Evolutionary conservation across 139 green algal genomes (phyloP).

Genomic region (Microglena sp.): DNA sequence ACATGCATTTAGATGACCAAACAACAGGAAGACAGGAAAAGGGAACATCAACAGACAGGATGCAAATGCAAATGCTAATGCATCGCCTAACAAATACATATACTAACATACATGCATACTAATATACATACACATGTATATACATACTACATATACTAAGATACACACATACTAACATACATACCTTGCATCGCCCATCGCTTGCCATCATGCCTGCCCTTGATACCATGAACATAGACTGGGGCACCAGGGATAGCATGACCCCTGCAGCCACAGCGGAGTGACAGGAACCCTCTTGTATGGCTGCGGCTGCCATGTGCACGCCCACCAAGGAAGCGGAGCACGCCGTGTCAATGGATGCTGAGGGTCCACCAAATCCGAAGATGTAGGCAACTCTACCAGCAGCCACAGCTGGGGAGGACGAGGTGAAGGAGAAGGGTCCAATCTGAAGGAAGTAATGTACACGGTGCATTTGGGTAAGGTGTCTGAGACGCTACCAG

Average conservation of each 20-base stretch:
- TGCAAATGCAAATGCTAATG: too few species aligned
- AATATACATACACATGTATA: neutral
- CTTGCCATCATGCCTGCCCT: constrained; percentile 49
- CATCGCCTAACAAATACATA: too few species aligned
- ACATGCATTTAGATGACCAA: neutral
- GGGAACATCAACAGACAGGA: too few species aligned
- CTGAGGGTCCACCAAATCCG: constrained; percentile 45
- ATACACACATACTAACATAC: neutral
- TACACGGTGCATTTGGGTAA: too few species aligned
- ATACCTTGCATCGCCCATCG: constrained; percentile 54
- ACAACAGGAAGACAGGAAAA: too few species aligned
- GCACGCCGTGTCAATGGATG: constrained; percentile 64
- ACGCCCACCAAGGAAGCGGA: constrained; percentile 50
- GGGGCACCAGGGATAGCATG: constrained; percentile 27
- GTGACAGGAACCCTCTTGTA: neutral
- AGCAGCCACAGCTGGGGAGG: constrained; percentile 39
- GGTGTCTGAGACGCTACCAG: too few species aligned
- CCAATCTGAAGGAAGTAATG: constrained; percentile 17
- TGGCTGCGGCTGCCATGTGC: constrained; percentile 28
- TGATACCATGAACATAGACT: constrained; percentile 16
- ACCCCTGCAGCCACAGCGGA: constrained; percentile 37
- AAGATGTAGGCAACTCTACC: constrained; percentile 57
- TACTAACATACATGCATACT: neutral
- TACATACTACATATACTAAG: too few species aligned
- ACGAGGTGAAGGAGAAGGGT: constrained; percentile 39